Percentiles rank a stretch among this genome's conserved stretches.
These are phyloP conservation scores for Acrodontium crateriforme DNA, from an alignment of 2,329 filamentous ascomycete genomes.

Conservation along the genomic window DNA sequence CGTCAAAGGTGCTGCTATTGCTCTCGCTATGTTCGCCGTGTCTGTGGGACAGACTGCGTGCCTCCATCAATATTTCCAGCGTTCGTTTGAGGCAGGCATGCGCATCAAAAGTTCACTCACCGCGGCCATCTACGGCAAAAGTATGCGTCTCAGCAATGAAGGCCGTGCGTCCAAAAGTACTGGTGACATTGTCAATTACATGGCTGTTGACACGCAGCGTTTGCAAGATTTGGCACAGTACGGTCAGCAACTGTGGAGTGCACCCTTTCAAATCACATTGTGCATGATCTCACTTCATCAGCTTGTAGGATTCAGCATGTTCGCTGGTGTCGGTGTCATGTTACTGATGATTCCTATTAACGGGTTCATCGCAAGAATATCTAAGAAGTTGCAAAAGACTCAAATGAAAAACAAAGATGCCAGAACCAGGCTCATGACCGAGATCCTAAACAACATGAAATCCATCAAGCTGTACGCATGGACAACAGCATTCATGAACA, in stretches of 20 bases:
- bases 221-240: constrained; percentile 92
- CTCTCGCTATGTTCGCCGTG: constrained; percentile 79
- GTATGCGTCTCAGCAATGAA: constrained; percentile 81
- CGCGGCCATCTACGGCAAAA: constrained; percentile 84
- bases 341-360: constrained; percentile 95
- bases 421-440: constrained; percentile 82
- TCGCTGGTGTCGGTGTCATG: constrained; percentile 91
- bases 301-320: constrained; percentile 87
- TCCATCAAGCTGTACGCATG: constrained; percentile 96
- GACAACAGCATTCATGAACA: constrained; percentile 95
- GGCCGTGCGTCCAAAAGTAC: constrained; percentile 79
- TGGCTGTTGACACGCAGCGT: constrained; percentile 95
- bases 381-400: constrained; percentile 86
- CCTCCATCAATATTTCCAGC: constrained; percentile 95
- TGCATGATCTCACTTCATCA: constrained; percentile 96
- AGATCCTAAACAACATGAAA: constrained; percentile 99
- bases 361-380: constrained; percentile 76
- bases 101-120: constrained; percentile 83
- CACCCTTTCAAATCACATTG: constrained; percentile 87
- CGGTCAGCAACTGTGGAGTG: constrained; percentile 89
- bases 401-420: constrained; percentile 99
- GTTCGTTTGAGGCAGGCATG: constrained; percentile 92
- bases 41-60: constrained; percentile 77
- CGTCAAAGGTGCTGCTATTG: constrained; percentile 74
- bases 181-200: constrained; percentile 97